phyloP scores from a whole-genome alignment of 148 eudicot genomes.

The Fagopyrum homotropicum region DNA sequence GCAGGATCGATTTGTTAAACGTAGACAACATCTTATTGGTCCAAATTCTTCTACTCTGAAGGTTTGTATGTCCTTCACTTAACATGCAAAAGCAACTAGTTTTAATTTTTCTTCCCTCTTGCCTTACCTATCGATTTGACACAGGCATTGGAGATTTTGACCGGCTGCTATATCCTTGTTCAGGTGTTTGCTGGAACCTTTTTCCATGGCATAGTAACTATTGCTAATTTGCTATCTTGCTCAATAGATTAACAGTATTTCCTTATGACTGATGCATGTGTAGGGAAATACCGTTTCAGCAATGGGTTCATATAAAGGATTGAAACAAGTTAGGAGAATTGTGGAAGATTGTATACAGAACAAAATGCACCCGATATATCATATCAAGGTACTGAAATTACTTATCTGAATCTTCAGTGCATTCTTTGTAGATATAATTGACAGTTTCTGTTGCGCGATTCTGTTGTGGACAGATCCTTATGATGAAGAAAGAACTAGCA shows the following conservation, averaged over 20 bases:
- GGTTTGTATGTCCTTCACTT: constrained; percentile 35
- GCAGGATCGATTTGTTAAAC: constrained; percentile 92
- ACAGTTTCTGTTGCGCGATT: background rate
- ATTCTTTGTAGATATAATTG: background rate
- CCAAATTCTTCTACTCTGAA: constrained; percentile 85
- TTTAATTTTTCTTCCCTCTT: background rate
- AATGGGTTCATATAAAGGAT: constrained; percentile 95
- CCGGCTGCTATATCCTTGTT: constrained; percentile 93
- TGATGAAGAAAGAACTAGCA: constrained; percentile 85
- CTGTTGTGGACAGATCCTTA: constrained; percentile 43
- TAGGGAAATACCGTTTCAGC: constrained; percentile 95
- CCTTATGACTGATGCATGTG: constrained; percentile 6
- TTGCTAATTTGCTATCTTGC: background rate
- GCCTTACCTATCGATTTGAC: constrained; percentile 14
- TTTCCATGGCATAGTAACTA: background rate
- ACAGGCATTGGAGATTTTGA: constrained; percentile 98
- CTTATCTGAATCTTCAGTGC: background rate
- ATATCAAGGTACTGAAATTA: constrained; percentile 48
- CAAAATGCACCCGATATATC: constrained; percentile 81
- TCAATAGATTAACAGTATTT: background rate
- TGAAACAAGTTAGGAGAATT: constrained; percentile 81
- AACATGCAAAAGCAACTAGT: background rate
- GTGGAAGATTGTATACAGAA: constrained; percentile 89
- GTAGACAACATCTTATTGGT: constrained; percentile 89
- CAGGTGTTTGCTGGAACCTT: constrained; percentile 45